Conservation (phyloP, 23 red algal species). For the Pyropia haitanensis region DNA sequence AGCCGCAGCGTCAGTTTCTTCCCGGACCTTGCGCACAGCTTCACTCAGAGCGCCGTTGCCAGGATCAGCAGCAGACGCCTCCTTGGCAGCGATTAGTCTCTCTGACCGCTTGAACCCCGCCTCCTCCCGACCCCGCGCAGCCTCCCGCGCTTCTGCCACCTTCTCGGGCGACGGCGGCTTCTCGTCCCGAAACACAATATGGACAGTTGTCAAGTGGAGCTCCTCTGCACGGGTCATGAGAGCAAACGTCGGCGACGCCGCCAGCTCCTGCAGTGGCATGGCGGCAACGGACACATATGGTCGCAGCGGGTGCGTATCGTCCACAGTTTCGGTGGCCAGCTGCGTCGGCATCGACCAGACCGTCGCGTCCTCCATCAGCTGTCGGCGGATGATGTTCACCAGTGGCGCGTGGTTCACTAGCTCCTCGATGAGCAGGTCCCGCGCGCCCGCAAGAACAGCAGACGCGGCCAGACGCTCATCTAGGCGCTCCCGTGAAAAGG, state of each 20-base stretch:
- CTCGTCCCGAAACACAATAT: conserved; percentile 35
- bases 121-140: background rate
- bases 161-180: conserved; percentile 5
- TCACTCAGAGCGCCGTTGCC: too few species aligned
- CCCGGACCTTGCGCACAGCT: too few species aligned
- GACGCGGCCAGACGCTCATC: too few species aligned
- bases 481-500: too few species aligned
- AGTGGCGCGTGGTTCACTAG: too few species aligned
- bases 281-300: conserved; percentile 17
- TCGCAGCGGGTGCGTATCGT: conserved; percentile 48
- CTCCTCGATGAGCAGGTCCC: too few species aligned
- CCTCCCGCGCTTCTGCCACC: background rate
- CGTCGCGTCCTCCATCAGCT: conserved; percentile 1
- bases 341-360: conserved; percentile 40
- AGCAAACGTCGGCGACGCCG: conserved; percentile 28
- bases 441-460: too few species aligned
- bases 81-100: background rate
- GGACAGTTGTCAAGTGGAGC: conserved; percentile 26
- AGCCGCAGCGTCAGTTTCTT: too few species aligned
- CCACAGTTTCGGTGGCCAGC: conserved; percentile 38
- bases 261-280: conserved; percentile 34
- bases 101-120: background rate
- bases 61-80: too few species aligned
- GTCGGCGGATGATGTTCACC: too few species aligned
- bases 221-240: conserved; percentile 31